A percentile compares a stretch with the other conserved stretches of the same genome.
phyloP scores from a whole-genome alignment of 305 asterid species.

The Fraxinus nigra region DNA sequence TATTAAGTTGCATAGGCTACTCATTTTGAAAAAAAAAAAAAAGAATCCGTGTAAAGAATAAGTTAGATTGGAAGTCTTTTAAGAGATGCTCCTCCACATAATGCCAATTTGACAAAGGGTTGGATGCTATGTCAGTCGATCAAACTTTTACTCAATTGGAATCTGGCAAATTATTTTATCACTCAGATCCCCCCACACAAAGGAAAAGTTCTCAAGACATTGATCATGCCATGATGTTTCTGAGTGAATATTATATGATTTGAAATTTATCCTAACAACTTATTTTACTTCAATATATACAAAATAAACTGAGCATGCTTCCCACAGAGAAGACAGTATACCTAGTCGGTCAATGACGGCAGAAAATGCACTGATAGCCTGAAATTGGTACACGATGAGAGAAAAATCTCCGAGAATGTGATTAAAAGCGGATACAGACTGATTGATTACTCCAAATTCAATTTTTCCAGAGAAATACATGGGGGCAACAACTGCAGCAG shows the following conservation, averaged over 20 bases:
- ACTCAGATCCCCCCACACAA: slow-evolving; percentile 5
- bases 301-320: slow-evolving; percentile 15
- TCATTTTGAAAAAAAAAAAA: too few species aligned
- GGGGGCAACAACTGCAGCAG: slow-evolving; percentile 97
- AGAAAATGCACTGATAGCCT: slow-evolving; percentile 93
- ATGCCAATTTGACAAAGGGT: neutral
- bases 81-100: neutral
- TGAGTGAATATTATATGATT: neutral
- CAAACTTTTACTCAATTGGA: neutral
- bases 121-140: neutral
- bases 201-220: slow-evolving; percentile 12
- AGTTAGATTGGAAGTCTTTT: too few species aligned
- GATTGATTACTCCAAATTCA: slow-evolving; percentile 94
- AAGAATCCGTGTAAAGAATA: too few species aligned
- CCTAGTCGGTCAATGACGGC: slow-evolving; percentile 91
- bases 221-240: neutral
- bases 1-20: neutral
- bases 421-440: slow-evolving; percentile 84
- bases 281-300: slow-evolving; percentile 19
- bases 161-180: too few species aligned
- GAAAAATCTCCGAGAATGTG: slow-evolving; percentile 96
- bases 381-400: slow-evolving; percentile 78
- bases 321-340: slow-evolving; percentile 30
- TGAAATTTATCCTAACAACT: neutral
- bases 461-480: slow-evolving; percentile 95